These are phyloP conservation scores for Cladophialophora chaetospira DNA, from an alignment of 2,329 filamentous ascomycete species.

Conservation along the genomic window DNA sequence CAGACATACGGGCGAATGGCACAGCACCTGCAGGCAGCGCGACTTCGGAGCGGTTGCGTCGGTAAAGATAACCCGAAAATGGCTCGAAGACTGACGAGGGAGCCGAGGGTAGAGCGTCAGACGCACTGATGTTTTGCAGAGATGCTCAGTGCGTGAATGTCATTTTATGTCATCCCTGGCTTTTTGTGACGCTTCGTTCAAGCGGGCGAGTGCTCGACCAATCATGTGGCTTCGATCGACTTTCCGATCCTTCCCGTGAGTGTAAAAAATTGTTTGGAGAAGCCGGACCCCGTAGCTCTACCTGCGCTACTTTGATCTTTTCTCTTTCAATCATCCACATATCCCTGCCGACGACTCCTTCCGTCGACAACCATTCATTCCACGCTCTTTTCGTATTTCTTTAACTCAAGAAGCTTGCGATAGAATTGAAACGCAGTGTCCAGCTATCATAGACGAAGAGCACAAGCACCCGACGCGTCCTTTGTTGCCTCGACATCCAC, in stretches of 20 bases:
- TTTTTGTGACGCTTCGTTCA: neutral
- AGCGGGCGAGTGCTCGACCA: neutral
- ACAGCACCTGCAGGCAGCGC: neutral
- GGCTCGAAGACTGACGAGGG: neutral
- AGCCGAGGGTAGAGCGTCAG: no score
- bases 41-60: neutral
- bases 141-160: neutral
- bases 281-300: slow-evolving; percentile 1
- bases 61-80: slow-evolving; percentile 8
- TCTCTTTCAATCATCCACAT: neutral
- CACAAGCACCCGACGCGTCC: neutral
- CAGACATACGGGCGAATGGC: slow-evolving; percentile 19
- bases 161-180: neutral
- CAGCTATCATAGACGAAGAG: neutral
- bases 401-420: neutral
- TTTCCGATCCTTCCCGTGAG: slow-evolving; percentile 1
- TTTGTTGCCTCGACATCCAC: neutral
- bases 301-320: slow-evolving; percentile 1
- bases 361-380: neutral
- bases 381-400: slow-evolving; percentile 5
- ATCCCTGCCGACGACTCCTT: slow-evolving; percentile 1
- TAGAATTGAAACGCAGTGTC: neutral
- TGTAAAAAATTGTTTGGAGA: slow-evolving; percentile 1
- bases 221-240: neutral
- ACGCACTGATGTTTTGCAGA: no score